Percentiles rank a stretch among this genome's conserved stretches.
These are phyloP conservation scores for Pestalotiopsis sp. DNA, from an alignment of 2,329 filamentous ascomycete genomes.

Conservation along the genomic window DNA sequence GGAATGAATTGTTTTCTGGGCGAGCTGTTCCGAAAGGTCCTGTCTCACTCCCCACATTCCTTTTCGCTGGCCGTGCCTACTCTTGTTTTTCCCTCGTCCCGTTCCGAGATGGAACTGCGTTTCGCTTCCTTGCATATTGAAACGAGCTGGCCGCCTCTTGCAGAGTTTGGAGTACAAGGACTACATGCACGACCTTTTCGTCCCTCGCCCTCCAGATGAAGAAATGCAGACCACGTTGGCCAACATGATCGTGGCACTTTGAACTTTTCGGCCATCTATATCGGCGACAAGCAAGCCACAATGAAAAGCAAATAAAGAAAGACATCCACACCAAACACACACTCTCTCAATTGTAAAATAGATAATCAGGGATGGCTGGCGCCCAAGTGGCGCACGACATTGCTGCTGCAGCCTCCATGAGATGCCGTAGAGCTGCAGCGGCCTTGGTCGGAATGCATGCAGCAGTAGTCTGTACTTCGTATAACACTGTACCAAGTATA, in stretches of 20 bases:
- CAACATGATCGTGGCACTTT: not conserved
- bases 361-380: not conserved
- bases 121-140: constrained; percentile 4
- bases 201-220: not conserved
- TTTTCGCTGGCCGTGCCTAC: constrained; percentile 1
- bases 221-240: not conserved
- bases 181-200: not conserved
- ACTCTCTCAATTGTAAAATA: not conserved
- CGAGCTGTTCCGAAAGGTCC: not conserved
- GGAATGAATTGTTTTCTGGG: not conserved
- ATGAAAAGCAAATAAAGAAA: not conserved
- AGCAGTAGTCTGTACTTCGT: not conserved
- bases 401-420: not conserved
- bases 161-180: no score
- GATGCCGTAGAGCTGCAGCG: not conserved
- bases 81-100: not conserved
- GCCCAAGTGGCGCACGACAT: not conserved
- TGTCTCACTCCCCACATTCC: constrained; percentile 3
- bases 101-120: constrained; percentile 5
- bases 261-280: not conserved
- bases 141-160: not conserved
- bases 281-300: not conserved
- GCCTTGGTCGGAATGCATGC: not conserved
- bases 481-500: not conserved
- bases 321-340: not conserved